Conservation (phyloP, 2,329 filamentous ascomycete species). For the Byssoonygena ceratinophila region DNA sequence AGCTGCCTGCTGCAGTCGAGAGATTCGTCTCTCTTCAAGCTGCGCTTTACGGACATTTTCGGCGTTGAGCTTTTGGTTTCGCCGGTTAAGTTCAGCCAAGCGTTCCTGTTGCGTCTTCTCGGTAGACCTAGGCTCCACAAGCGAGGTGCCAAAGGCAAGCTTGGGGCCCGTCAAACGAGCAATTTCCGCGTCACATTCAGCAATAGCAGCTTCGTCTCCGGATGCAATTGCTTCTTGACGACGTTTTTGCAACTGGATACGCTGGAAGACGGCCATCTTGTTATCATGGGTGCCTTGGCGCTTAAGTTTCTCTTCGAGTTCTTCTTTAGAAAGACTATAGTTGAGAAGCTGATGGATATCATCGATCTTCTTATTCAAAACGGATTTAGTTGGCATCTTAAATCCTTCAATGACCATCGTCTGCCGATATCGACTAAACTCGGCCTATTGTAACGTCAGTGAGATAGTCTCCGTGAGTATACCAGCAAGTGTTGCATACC, state of each 20-base stretch:
- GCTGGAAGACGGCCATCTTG: conserved; percentile 56
- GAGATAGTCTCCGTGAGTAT: background rate
- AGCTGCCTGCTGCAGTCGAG: conserved; percentile 51
- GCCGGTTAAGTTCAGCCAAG: conserved; percentile 69
- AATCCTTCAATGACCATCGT: conserved; percentile 62
- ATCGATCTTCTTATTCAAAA: conserved; percentile 59
- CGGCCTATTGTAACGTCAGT: conserved; percentile 41
- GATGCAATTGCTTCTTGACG: conserved; percentile 55
- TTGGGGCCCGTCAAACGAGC: conserved; percentile 45
- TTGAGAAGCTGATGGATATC: conserved; percentile 72
- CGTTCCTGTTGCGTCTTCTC: conserved; percentile 64
- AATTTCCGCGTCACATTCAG: conserved; percentile 41
- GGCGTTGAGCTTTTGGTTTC: conserved; percentile 74
- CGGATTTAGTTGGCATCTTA: conserved; percentile 60
- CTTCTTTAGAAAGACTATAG: conserved; percentile 70
- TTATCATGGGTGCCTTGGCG: conserved; percentile 58
- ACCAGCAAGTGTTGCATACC: conserved; percentile 38
- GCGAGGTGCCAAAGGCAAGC: conserved; percentile 59
- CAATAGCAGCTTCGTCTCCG: conserved; percentile 51
- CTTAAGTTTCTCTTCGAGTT: conserved; percentile 68
- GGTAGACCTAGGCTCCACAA: conserved; percentile 47
- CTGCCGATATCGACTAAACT: conserved; percentile 71
- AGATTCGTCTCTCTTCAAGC: conserved; percentile 61
- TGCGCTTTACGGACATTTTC: conserved; percentile 87
- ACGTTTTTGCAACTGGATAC: conserved; percentile 54